phyloP scores from a whole-genome alignment of 106 monocot species.

The Dendrobium huoshanense region DNA sequence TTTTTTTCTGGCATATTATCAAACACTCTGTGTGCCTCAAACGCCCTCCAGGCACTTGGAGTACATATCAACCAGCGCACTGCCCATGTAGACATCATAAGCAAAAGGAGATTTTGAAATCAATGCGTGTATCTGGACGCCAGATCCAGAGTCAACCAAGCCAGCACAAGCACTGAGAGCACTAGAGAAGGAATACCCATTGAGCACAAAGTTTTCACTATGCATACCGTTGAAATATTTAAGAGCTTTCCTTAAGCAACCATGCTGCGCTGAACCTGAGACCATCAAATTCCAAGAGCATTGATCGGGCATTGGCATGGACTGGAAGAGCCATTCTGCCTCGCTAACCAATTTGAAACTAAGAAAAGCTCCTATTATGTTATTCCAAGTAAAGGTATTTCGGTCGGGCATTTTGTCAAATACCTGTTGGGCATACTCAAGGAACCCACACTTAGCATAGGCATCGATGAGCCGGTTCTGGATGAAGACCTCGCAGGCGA shows the following conservation, averaged over 20 bases:
- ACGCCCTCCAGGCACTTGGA: constrained; percentile 46
- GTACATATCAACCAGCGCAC: constrained; percentile 62
- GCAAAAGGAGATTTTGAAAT: constrained; percentile 36
- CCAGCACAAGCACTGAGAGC: constrained; percentile 56
- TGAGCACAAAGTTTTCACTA: constrained; percentile 35
- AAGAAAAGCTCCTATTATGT: constrained; percentile 32
- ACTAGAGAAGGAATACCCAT: constrained; percentile 47
- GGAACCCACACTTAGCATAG: constrained; percentile 40
- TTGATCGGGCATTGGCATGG: constrained; percentile 53
- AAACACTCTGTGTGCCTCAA: constrained; percentile 45
- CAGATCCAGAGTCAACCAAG: constrained; percentile 17
- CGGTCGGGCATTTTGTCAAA: constrained; percentile 42
- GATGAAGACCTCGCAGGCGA: constrained; percentile 55
- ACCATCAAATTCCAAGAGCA: constrained; percentile 85
- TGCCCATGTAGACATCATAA: constrained; percentile 58
- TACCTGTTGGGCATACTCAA: constrained; percentile 29
- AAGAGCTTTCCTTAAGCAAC: constrained; percentile 29
- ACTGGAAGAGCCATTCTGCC: constrained; percentile 26
- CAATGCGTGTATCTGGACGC: constrained; percentile 50
- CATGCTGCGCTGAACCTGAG: constrained; percentile 61
- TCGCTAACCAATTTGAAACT: constrained; percentile 23
- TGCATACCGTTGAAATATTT: constrained; percentile 41
- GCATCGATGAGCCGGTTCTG: constrained; percentile 67
- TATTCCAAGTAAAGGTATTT: constrained; percentile 58
- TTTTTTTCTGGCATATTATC: constrained; percentile 48